These are phyloP conservation scores for Eryngium alpinum DNA, from an alignment of 140 eudicot genomes.

Conservation along the genomic window DNA sequence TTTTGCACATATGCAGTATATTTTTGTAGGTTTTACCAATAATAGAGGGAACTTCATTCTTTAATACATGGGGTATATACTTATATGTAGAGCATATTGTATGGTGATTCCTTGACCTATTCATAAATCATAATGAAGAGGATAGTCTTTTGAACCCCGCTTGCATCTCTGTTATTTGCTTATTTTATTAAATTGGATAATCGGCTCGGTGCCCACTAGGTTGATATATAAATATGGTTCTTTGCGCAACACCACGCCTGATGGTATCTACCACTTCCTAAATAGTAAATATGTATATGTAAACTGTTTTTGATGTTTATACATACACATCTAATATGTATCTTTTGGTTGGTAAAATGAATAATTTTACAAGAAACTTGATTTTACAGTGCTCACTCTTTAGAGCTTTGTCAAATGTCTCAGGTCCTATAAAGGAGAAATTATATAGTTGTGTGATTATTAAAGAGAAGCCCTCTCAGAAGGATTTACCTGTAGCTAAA, in stretches of 20 bases:
- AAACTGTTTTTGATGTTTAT: background rate
- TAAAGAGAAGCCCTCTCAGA: conserved; percentile 46
- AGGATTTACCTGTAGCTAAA: conserved; percentile 28
- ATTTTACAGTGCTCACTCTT: conserved; percentile 37
- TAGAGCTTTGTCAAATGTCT: conserved; percentile 44
- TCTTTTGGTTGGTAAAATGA: background rate
- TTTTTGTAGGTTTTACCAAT: background rate
- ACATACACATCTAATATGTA: background rate
- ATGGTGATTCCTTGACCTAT: background rate
- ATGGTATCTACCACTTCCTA: background rate
- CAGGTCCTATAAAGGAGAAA: conserved; percentile 71
- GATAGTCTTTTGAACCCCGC: background rate
- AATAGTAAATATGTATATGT: background rate
- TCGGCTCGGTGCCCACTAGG: background rate
- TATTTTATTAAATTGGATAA: background rate
- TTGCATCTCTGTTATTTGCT: background rate
- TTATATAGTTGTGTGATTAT: conserved; percentile 29
- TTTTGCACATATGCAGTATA: background rate
- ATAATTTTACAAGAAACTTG: background rate
- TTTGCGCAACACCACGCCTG: background rate
- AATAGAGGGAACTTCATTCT: background rate
- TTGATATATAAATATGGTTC: background rate
- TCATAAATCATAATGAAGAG: background rate
- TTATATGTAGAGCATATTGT: background rate
- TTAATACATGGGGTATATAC: background rate